Evolutionary conservation across 2,329 filamentous ascomycete species (phyloP), one percentile per base, ranked within the genome.

Genomic region (Purpureocillium lavendulum): DNA sequence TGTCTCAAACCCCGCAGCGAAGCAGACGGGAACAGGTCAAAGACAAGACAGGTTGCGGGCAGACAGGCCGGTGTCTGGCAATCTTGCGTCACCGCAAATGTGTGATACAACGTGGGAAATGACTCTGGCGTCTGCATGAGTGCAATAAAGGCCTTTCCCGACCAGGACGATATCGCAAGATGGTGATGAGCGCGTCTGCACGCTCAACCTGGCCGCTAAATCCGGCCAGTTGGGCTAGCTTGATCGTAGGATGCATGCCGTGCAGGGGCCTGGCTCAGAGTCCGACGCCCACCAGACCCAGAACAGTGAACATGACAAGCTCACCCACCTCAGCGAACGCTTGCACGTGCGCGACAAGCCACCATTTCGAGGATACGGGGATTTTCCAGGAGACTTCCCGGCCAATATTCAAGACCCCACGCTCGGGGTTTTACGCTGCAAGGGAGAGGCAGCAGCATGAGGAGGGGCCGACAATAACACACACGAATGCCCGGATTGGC

Each of bases 21-120:
- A 33, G 28, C 12, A 14, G 33, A 31, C 32, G 33, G 16, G 38
- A 35, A 35, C 24, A 28, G 21, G 6, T 10, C 5, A 26, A 10
- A 26, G 21, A 26, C 21, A 35, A 9, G 32, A 30, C 31, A 10
- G 8, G 26, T 17, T 17, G 35, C 28, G 28, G 16, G 12, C 33
- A 13, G 33, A 18, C 35, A 24, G 15, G 24, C 13, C 15, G 10
- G 21, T 30, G 14, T 36, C 26, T 30, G 35, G 5, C 26, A 31
- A 37, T 35, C 32, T 40, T 28, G 38, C 32, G 38, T 40, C 38
- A 35, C 38, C 15, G 31, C 26, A 24, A 16, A 26, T 26, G 13
- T 18, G 7, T 33, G 10, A 35, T 29, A 28, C 33, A 45, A 39
- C 38, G 38, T 39, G 36, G 33, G 18, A 42, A 17, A 17, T 30